Conservation (phyloP, 345 rosid genomes). For the Psidium friedrichsthalianum region DNA sequence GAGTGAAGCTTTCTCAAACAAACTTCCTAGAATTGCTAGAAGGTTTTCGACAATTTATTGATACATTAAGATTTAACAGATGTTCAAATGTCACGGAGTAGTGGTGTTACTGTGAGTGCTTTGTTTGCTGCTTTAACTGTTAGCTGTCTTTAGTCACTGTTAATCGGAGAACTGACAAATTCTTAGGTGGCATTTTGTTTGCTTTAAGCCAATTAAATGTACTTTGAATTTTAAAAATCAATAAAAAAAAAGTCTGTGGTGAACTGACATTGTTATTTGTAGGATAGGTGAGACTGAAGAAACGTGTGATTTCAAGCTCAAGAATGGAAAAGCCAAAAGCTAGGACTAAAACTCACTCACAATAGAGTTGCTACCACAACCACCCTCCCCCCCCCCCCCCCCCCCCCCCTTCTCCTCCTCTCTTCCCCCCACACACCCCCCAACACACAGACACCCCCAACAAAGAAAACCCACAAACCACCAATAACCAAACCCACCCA, state of each 20-base stretch:
- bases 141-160: not conserved
- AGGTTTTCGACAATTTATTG: not conserved
- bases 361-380: not conserved
- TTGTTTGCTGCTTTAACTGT: not conserved
- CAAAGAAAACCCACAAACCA: too few relatives aligned
- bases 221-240: not conserved
- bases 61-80: not conserved
- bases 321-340: not conserved
- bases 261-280: not conserved
- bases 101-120: not conserved
- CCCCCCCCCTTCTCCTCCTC: too few relatives aligned
- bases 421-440: too few relatives aligned
- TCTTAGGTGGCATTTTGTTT: not conserved
- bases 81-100: not conserved
- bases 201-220: not conserved
- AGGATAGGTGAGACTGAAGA: not conserved
- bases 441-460: too few relatives aligned
- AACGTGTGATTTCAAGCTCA: not conserved
- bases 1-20: not conserved
- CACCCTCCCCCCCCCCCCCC: too few relatives aligned
- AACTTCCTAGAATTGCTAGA: not conserved
- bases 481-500: too few relatives aligned
- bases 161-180: not conserved
- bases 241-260: not conserved
- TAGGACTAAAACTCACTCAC: not conserved